Percentiles rank a stretch among this genome's conserved stretches.
These are phyloP conservation scores for Colletotrichum eleusines DNA, from an alignment of 2,329 filamentous ascomycete species.

Conservation along the genomic window DNA sequence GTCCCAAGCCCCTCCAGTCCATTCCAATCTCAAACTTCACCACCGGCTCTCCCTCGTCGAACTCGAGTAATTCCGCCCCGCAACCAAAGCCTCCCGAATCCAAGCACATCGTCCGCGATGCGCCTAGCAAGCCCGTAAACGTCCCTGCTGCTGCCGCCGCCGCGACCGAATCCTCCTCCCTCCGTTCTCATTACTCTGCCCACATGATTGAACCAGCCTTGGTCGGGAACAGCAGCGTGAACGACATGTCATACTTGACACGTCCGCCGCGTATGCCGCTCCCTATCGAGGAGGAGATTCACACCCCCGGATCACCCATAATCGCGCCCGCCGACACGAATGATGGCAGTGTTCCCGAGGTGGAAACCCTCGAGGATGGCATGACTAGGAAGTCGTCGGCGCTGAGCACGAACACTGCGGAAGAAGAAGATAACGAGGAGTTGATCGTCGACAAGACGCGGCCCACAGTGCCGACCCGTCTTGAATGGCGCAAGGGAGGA, in stretches of 20 bases:
- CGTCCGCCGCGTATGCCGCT: slow-evolving; percentile 91
- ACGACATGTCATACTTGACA: slow-evolving; percentile 72
- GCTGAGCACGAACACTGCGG: slow-evolving; percentile 73
- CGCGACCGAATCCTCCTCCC: slow-evolving; percentile 51
- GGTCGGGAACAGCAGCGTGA: slow-evolving; percentile 68
- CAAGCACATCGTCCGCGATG: slow-evolving; percentile 45
- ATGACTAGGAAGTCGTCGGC: slow-evolving; percentile 68
- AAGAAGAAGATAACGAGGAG: slow-evolving; percentile 84
- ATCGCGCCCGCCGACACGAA: slow-evolving; percentile 79
- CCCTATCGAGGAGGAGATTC: slow-evolving; percentile 91
- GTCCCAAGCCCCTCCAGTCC: slow-evolving; percentile 61
- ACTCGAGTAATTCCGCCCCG: slow-evolving; percentile 41
- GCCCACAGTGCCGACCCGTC: slow-evolving; percentile 83
- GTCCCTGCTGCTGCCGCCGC: slow-evolving; percentile 60
- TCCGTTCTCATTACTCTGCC: slow-evolving; percentile 53
- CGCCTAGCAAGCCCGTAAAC: slow-evolving; percentile 69
- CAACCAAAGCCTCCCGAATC: slow-evolving; percentile 44
- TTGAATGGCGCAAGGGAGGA: slow-evolving; percentile 87
- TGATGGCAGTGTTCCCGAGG: slow-evolving; percentile 63
- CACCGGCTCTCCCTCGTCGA: slow-evolving; percentile 56
- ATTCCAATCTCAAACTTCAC: slow-evolving; percentile 63
- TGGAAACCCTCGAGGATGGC: slow-evolving; percentile 63
- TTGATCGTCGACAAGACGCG: slow-evolving; percentile 80
- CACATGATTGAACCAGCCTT: slow-evolving; percentile 58
- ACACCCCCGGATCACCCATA: slow-evolving; percentile 91